Evolutionary conservation across 768 basidiomycete species (phyloP).

Genomic region (Lentinula boryana): DNA sequence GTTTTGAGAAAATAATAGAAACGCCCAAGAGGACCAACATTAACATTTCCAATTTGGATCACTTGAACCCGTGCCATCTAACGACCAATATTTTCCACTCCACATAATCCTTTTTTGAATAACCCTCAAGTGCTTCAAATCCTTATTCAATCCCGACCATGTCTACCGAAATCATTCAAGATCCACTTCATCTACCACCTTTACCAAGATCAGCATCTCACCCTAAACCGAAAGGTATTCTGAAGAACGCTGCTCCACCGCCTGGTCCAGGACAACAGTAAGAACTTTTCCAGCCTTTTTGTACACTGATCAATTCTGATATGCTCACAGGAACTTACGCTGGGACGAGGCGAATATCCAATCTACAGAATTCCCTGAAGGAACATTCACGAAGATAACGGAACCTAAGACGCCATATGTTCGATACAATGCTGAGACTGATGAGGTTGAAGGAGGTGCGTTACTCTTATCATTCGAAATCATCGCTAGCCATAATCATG

Average conservation of each 20-base stretch:
- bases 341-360: conserved; percentile 97
- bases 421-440: conserved; percentile 83
- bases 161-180: conserved; percentile 27
- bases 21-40: not conserved
- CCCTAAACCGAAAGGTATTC: conserved; percentile 79
- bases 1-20: no score
- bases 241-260: conserved; percentile 70
- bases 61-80: not conserved
- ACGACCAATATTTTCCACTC: not conserved
- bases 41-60: not conserved
- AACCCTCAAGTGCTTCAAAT: no score
- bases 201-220: conserved; percentile 58
- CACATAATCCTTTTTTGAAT: no score
- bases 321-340: conserved; percentile 54
- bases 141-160: conserved; percentile 6
- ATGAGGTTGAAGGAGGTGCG: conserved; percentile 78
- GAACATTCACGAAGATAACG: conserved; percentile 97
- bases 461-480: conserved; percentile 1
- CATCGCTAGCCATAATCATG: not conserved
- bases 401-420: conserved; percentile 98
- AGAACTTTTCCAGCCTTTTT: conserved; percentile 16
- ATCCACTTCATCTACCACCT: conserved; percentile 40
- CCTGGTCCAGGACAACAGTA: conserved; percentile 45
- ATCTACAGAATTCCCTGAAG: conserved; percentile 88
- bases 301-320: conserved; percentile 4